Conservation (phyloP, 768 basidiomycete genomes). For the Calocybe cyanea region DNA sequence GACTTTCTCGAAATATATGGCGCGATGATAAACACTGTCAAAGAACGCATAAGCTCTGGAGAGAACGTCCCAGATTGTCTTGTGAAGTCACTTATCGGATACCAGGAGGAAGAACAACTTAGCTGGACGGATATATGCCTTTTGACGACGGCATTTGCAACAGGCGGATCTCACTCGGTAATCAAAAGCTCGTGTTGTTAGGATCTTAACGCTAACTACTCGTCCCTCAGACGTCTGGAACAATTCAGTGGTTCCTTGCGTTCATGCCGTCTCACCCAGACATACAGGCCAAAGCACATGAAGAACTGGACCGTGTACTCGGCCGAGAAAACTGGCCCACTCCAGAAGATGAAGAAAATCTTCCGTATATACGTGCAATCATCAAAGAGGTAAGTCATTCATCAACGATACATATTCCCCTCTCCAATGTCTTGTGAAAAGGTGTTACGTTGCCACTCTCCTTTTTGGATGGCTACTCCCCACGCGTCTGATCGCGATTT, state of each 20-base stretch:
- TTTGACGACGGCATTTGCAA: constrained; percentile 36
- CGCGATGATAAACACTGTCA: constrained; percentile 32
- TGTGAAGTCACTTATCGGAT: constrained; percentile 32
- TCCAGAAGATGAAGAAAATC: constrained; percentile 23
- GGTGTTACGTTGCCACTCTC: constrained; percentile 30
- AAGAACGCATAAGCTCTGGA: constrained; percentile 29
- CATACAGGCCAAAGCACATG: constrained; percentile 24
- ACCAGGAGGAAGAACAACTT: constrained; percentile 29
- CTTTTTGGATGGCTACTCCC: constrained; percentile 36
- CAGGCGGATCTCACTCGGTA: constrained; percentile 40
- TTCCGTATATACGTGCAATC: constrained; percentile 33
- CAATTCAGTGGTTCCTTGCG: constrained; percentile 34
- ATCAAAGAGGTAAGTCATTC: constrained; percentile 19
- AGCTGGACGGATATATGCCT: constrained; percentile 35
- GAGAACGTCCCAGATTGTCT: constrained; percentile 40
- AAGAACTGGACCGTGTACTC: constrained; percentile 27
- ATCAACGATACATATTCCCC: neutral
- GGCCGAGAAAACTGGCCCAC: constrained; percentile 25
- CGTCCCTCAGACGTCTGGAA: constrained; percentile 26
- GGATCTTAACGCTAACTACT: neutral
- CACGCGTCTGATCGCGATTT: constrained; percentile 35
- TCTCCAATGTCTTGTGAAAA: constrained; percentile 12
- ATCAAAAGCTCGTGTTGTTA: neutral
- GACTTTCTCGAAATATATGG: constrained; percentile 34
- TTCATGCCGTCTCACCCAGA: constrained; percentile 28